These are phyloP conservation scores for Annulohypoxylon moriforme DNA, from an alignment of 495 filamentous ascomycete genomes.

Conservation along the genomic window DNA sequence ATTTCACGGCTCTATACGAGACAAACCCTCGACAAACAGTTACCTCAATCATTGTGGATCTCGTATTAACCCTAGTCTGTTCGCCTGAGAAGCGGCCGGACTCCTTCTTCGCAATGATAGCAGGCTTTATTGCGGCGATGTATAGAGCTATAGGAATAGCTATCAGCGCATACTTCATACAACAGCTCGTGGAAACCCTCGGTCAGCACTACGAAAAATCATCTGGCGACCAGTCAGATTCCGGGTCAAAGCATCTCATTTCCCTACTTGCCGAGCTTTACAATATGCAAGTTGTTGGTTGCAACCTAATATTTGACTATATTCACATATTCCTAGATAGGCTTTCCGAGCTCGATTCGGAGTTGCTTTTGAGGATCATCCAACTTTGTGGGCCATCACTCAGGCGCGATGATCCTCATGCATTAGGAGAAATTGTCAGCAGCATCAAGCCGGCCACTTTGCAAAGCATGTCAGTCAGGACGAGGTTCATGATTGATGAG, in stretches of 20 bases:
- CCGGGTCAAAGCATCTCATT: slow-evolving; percentile 68
- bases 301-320: slow-evolving; percentile 88
- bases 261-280: slow-evolving; percentile 89
- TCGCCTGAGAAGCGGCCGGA: slow-evolving; percentile 82
- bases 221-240: slow-evolving; percentile 57
- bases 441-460: slow-evolving; percentile 78
- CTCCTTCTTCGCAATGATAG: slow-evolving; percentile 89
- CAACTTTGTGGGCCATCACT: slow-evolving; percentile 83
- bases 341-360: slow-evolving; percentile 89
- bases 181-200: slow-evolving; percentile 79
- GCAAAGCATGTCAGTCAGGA: slow-evolving; percentile 82
- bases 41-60: slow-evolving; percentile 77
- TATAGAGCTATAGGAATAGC: slow-evolving; percentile 89
- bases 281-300: slow-evolving; percentile 87
- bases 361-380: slow-evolving; percentile 86
- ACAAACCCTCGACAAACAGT: slow-evolving; percentile 84
- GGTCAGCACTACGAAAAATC: slow-evolving; percentile 61
- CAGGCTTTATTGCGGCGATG: slow-evolving; percentile 87
- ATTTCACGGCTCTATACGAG: slow-evolving; percentile 84
- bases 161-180: slow-evolving; percentile 85
- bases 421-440: slow-evolving; percentile 90
- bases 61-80: slow-evolving; percentile 79
- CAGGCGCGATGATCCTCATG: slow-evolving; percentile 87
- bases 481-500: slow-evolving; percentile 97
- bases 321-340: slow-evolving; percentile 78